Evolutionary conservation across 2,329 filamentous ascomycete genomes (phyloP), one percentile per base, ranked within the genome.

Genomic region (Pseudogymnoascus sp.): DNA sequence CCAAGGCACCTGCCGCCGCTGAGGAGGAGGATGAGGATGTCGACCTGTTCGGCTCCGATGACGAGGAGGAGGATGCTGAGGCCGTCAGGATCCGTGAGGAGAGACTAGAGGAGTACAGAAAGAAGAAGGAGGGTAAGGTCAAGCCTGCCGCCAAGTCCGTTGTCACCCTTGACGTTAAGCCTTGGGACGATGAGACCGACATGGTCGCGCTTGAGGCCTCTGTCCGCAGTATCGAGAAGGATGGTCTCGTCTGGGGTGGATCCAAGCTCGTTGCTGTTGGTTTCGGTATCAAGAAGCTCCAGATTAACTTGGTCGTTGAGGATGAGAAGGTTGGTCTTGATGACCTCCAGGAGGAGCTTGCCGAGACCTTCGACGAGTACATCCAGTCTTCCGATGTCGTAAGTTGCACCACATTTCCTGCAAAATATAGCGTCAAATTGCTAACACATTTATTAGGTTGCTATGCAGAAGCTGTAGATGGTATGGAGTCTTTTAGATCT

Each of bases 231-330:
- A 93, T 97, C 71, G 85, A 93, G 79, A 86, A 89, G 83, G 93
- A 97, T 59, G 94, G 94, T 80, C 90, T 99, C 66, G 87, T 95
- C 68, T 99, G 94, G 94, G 93, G 93, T 86, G 86, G 83, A 68
- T 92, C 90, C 77, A 90, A 94, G 83, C 82, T 96, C 68, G 88
- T 96, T 61, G 78, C 92, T 69, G 88, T 99, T 72, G 93, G 92
- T 74, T 99, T 91, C 84, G 94, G 94, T 83, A 95, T 99, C 83
- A 94, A 90, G 85, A 97, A 97, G 86, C 87, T 99, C 68, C 93
- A 97, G 85, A 96, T 99, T 83, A 97, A 91, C 88, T 80, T 97
- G 71, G 92, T 97, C 72, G 82, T 97, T 68, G 94, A 97, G 83
- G 94, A 99, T 76, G 93, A 97, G 69, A 97, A 97, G 86, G 78